Base-by-base conservation (phyloP, 352 stramenopile genomes). In the Phytophthora gonapodyides region DNA sequence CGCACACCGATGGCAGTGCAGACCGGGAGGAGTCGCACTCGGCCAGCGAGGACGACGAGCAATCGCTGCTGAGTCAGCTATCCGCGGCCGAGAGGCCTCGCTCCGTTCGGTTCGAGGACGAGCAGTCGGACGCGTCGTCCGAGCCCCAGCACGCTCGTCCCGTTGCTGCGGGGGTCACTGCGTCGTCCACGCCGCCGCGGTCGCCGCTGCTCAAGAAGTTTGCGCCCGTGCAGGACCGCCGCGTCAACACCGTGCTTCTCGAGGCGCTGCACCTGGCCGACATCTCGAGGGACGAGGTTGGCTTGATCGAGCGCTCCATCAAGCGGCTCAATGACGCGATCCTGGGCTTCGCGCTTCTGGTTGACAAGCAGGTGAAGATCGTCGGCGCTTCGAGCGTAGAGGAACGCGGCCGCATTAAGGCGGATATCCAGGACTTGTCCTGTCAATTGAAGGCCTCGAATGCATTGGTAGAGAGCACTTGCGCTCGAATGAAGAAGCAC, bases 331-430 rank as follows among this genome's bases (percentile, higher is more conserved):
- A 80, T 15, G 78, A 88, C 41, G 78, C 75, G 3, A 81, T 91
- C 45, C 61, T 88, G 30, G 75, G 77, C 0, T 90, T 92, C 41
- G 73, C 81, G 8, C 70, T 92, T 16, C 69, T 92, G 2, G 74
- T 92, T n/a, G 83, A 89, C 64, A 89, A 88, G 44, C 83, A 90
- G 43, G 82, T 89, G 30, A 86, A 82, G 17, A 83, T 89, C 50
- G 78, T 87, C 24, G 74, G 79, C 12, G 57, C 30, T 3, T 61
- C 79, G 40, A 85, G 59, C 13, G 41, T 74, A 11, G 76, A 86
- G 15, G 73, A 86, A 38, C 60, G 75, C 13, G 71, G 67, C 0
- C 75, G 80, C 10, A 61, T 89, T 24, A 77, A 80, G 49, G 73
- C 78, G 7, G 75, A 92, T 50, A 87, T 89, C 33, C 67, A 87